Conservation (phyloP, 208 protist species). For the Acanthamoeba royreba region DNA sequence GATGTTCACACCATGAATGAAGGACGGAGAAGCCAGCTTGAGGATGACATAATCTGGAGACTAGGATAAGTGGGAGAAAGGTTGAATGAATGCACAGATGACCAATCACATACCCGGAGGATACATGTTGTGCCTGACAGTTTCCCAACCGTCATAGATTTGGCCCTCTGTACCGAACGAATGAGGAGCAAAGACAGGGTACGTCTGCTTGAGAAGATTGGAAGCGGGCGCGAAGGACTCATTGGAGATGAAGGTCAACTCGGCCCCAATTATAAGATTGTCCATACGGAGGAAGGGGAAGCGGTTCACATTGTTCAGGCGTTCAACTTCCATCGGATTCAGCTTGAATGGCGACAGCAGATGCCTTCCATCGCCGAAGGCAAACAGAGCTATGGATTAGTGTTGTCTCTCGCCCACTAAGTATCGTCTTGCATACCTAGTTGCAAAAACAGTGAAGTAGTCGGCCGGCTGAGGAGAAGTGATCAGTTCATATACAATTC, state of each 20-base stretch:
- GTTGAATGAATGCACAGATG: too few species aligned
- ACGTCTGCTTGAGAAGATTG: neutral
- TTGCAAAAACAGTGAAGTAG: conserved; percentile 22
- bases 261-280: neutral
- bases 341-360: neutral
- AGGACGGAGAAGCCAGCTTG: neutral
- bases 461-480: neutral
- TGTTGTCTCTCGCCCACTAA: too few species aligned
- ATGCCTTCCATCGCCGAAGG: too few species aligned
- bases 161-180: conserved; percentile 13
- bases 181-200: neutral
- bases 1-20: conserved; percentile 17
- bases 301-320: neutral
- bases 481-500: neutral
- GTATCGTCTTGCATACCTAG: too few species aligned
- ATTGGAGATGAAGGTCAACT: conserved; percentile 26
- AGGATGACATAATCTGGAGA: neutral
- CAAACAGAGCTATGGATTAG: too few species aligned
- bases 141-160: conserved; percentile 41
- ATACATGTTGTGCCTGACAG: neutral
- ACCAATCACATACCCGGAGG: neutral
- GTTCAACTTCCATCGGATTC: neutral
- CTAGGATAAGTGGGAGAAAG: neutral
- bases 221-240: neutral
- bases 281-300: conserved; percentile 27